Conservation (phyloP, 2,329 filamentous ascomycete genomes). For the Beauveria brongniartii region DNA sequence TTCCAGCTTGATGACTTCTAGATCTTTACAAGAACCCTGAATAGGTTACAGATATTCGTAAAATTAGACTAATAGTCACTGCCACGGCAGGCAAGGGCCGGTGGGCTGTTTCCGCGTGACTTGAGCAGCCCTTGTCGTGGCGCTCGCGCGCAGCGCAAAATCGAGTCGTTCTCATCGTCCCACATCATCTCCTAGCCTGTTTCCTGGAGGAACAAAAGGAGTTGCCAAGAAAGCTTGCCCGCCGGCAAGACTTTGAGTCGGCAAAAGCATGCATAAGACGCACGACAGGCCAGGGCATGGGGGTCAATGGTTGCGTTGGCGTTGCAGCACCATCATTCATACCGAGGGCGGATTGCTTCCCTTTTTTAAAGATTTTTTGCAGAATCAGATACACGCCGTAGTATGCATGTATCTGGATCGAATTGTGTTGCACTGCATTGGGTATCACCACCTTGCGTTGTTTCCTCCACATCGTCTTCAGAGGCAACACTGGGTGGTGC, state of each 20-base stretch:
- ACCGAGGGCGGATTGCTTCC: background rate
- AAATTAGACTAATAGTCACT: background rate
- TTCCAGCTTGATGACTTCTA: no score
- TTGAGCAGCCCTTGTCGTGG: background rate
- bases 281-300: background rate
- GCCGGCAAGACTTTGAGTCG: background rate
- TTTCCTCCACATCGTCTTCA: background rate
- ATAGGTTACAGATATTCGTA: no score
- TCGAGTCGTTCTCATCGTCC: background rate
- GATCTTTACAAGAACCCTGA: background rate
- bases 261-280: background rate
- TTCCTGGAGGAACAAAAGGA: background rate
- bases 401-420: background rate
- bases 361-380: background rate
- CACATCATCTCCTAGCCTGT: background rate
- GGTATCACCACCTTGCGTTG: background rate
- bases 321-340: background rate
- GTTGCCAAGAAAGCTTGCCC: background rate
- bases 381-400: background rate
- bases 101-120: background rate
- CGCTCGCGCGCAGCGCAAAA: background rate
- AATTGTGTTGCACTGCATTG: background rate
- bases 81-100: background rate
- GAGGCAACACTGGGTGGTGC: background rate
- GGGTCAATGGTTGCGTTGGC: background rate